These are phyloP conservation scores for Pterocarpus santalinus DNA, from an alignment of 306 rosid species.

Conservation along the genomic window DNA sequence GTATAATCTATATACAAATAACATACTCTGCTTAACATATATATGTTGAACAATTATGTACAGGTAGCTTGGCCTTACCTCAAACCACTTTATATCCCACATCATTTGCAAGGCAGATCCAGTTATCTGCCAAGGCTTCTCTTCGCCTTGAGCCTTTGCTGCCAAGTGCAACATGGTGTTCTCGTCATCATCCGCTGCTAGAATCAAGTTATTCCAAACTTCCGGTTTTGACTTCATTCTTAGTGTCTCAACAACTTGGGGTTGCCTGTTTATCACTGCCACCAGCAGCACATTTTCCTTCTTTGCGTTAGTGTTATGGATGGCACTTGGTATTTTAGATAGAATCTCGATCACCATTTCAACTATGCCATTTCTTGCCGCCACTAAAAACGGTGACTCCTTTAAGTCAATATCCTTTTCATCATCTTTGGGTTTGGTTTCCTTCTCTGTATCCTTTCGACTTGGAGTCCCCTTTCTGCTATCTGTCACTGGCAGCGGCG, in stretches of 20 bases:
- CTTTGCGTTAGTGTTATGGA: constrained; percentile 31
- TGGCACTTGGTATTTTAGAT: not conserved
- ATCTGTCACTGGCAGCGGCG: no score
- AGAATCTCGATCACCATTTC: constrained; percentile 39
- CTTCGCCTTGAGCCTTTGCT: not conserved
- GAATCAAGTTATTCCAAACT: not conserved
- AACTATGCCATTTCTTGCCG: constrained; percentile 45
- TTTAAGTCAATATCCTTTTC: not conserved
- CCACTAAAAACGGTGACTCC: constrained; percentile 22
- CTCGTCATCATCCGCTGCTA: not conserved
- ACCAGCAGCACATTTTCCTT: constrained; percentile 42
- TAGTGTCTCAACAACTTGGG: constrained; percentile 2
- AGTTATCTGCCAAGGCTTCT: constrained; percentile 38
- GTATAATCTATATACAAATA: no score
- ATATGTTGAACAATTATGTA: no score
- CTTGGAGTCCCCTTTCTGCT: no score
- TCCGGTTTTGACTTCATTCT: no score
- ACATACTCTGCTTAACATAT: no score
- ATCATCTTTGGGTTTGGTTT: not conserved
- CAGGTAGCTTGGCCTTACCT: constrained; percentile 10
- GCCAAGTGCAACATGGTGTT: constrained; percentile 43
- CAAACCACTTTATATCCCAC: constrained; percentile 56
- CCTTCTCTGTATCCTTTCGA: no score
- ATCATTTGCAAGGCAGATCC: constrained; percentile 53
- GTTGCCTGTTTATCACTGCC: constrained; percentile 40